Base-by-base conservation (phyloP, 1,284 basidiomycete genomes). In the Pholiota adiposa region DNA sequence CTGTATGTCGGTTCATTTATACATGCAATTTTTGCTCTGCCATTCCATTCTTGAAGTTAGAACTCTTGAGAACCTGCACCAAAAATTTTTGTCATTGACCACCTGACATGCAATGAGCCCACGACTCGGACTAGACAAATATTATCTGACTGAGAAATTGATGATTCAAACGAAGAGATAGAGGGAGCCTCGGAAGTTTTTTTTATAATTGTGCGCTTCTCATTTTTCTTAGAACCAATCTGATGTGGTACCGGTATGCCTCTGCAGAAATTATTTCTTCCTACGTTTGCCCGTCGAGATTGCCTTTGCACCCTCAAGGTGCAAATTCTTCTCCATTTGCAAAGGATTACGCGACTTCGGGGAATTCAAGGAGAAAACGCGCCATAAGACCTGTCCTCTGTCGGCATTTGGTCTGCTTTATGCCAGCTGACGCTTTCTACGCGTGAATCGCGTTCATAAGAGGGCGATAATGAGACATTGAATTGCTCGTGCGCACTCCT, bases 1-100 rank as follows among this genome's bases (percentile, higher is more conserved):
- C 11, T 31, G 57, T 62, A 54, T 59, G 61, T 59, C 40, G 21
- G 11, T n/a, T 38, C 19, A 38, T 58, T 44, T 43, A 18, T 16
- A 23, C 43, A 44, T 44, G 33, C 16, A 52, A 46, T 25, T 11
- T 29, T 31, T 33, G 49, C 36, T 31, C 29, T 31, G 29, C 11
- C 29, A 5, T 31, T 11, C 29, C 29, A 31, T 31, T 4, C 11
- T 31, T 31, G 29, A 31, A n/a, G n/a, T n/a, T n/a, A n/a, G n/a
- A n/a, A n/a, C n/a, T n/a, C n/a, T n/a, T n/a, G n/a, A n/a, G n/a
- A n/a, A n/a, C n/a, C n/a, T n/a, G n/a, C n/a, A n/a, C n/a, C n/a
- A n/a, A n/a, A n/a, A n/a, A n/a, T n/a, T n/a, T n/a, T n/a, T n/a
- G n/a, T n/a, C n/a, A n/a, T n/a, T 11, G 29, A 40, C 38, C 38